Evolutionary conservation across 2,329 filamentous ascomycete genomes (phyloP).

Genomic region (Cladosporium sphaerospermum): DNA sequence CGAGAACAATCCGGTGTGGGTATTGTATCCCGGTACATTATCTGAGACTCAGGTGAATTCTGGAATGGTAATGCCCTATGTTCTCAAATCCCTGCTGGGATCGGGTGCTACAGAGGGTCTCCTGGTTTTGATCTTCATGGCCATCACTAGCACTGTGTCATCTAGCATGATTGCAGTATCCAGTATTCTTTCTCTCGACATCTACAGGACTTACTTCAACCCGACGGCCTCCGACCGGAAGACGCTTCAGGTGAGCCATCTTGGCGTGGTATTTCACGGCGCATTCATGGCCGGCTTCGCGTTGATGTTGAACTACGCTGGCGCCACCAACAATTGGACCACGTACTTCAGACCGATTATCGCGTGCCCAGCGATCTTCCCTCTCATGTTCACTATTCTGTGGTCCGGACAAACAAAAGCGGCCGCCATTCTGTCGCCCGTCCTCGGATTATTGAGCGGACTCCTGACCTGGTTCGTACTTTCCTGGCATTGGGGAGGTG

Average conservation of each 20-base stretch:
- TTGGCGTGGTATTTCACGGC: slow-evolving; percentile 43
- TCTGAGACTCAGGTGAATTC: slow-evolving; percentile 37
- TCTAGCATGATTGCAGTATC: slow-evolving; percentile 48
- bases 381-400: slow-evolving; percentile 39
- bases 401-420: slow-evolving; percentile 42
- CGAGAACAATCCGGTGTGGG: slow-evolving; percentile 42
- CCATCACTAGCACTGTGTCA: slow-evolving; percentile 45
- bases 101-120: slow-evolving; percentile 40
- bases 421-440: slow-evolving; percentile 41
- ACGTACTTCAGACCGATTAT: slow-evolving; percentile 39
- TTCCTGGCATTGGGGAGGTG: slow-evolving; percentile 35
- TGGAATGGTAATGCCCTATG: slow-evolving; percentile 45
- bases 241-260: slow-evolving; percentile 41
- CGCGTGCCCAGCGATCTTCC: slow-evolving; percentile 41
- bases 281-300: slow-evolving; percentile 45
- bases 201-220: slow-evolving; percentile 48
- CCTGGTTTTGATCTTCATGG: slow-evolving; percentile 48
- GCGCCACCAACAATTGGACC: slow-evolving; percentile 45
- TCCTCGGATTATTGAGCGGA: slow-evolving; percentile 39
- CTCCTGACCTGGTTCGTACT: slow-evolving; percentile 39
- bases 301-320: slow-evolving; percentile 43
- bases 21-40: slow-evolving; percentile 38
- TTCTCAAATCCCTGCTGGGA: slow-evolving; percentile 40
- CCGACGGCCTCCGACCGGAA: slow-evolving; percentile 39
- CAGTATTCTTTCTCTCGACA: slow-evolving; percentile 45